Conservation (phyloP, 2,329 filamentous ascomycete genomes). For the Calonectria hawksworthii region DNA sequence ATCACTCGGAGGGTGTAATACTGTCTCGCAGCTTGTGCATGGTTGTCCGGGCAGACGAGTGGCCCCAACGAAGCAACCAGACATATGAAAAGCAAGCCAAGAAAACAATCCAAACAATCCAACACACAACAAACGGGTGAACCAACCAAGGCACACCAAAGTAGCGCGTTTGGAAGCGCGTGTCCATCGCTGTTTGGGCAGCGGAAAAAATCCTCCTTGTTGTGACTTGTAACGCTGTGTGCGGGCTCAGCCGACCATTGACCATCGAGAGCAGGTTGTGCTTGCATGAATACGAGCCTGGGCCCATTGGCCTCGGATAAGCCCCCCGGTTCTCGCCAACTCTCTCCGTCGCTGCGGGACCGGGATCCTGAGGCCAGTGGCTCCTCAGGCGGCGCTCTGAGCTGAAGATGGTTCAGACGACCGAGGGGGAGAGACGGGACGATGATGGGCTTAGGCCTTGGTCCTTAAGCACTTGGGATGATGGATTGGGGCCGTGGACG, state of each 20-base stretch:
- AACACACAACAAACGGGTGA: not conserved
- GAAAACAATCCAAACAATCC: conserved; percentile 1
- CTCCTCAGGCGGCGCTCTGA: conserved; percentile 33
- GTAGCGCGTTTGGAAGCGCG: conserved; percentile 39
- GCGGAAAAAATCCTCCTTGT: conserved; percentile 25
- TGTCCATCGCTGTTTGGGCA: conserved; percentile 38
- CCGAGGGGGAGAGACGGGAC: conserved; percentile 21
- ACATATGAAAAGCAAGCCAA: not conserved
- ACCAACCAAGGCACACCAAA: conserved; percentile 14
- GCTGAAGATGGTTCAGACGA: conserved; percentile 40
- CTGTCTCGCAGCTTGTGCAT: not conserved
- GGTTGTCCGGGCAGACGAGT: conserved; percentile 18
- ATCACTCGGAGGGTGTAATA: not conserved
- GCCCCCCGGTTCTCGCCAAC: conserved; percentile 17
- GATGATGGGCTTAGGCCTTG: conserved; percentile 13
- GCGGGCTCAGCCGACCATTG: conserved; percentile 34
- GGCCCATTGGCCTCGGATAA: conserved; percentile 23
- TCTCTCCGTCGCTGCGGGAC: conserved; percentile 16
- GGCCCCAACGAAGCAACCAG: conserved; percentile 5
- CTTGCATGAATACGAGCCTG: conserved; percentile 46
- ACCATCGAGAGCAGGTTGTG: conserved; percentile 26
- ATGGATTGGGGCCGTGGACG: not conserved
- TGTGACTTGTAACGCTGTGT: conserved; percentile 41
- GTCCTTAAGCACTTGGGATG: not conserved
- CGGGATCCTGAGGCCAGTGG: conserved; percentile 25